A percentile compares a stretch with the other conserved stretches of the same genome.
Evolutionary conservation across 208 protist species (phyloP).

Genomic region (Acanthamoeba lugdunensis): DNA sequence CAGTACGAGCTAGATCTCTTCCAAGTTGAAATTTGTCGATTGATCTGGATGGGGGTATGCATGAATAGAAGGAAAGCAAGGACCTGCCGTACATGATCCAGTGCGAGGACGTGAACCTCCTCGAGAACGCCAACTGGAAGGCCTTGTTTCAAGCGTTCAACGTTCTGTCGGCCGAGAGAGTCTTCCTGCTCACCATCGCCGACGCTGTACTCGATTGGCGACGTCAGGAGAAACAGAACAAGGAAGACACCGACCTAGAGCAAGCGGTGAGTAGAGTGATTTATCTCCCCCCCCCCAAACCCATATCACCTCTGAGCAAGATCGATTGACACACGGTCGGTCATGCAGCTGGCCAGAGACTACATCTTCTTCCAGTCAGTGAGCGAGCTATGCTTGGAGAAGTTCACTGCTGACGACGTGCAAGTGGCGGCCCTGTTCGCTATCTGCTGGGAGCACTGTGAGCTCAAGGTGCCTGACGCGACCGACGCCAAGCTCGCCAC

Average conservation of each 20-base stretch:
- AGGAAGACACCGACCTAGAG: conserved; percentile 8
- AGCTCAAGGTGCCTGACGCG: conserved; percentile 53
- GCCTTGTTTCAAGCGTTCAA: conserved; percentile 4
- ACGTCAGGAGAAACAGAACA: conserved; percentile 8
- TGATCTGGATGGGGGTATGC: not conserved
- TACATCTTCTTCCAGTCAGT: conserved; percentile 47
- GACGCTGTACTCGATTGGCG: conserved; percentile 36
- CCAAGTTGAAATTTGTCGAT: too few relatives aligned
- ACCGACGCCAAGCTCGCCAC: not conserved
- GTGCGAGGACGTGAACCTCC: not conserved
- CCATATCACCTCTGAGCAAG: not conserved
- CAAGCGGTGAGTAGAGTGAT: not conserved
- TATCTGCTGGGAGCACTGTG: conserved; percentile 62
- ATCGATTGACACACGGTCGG: not conserved
- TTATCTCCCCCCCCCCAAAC: not conserved
- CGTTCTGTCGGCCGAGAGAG: not conserved
- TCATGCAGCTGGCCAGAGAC: conserved; percentile 22
- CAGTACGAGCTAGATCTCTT: too few relatives aligned
- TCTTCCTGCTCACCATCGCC: not conserved
- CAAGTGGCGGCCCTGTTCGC: conserved; percentile 40
- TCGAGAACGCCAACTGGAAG: not conserved
- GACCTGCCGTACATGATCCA: not conserved
- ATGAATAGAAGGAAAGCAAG: conserved; percentile 15
- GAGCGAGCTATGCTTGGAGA: conserved; percentile 11
- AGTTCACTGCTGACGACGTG: conserved; percentile 9